Evolutionary conservation across 192 early-diverging fungal species (phyloP), one percentile per base, ranked within the genome.

Genomic region (Coemansia sp.): DNA sequence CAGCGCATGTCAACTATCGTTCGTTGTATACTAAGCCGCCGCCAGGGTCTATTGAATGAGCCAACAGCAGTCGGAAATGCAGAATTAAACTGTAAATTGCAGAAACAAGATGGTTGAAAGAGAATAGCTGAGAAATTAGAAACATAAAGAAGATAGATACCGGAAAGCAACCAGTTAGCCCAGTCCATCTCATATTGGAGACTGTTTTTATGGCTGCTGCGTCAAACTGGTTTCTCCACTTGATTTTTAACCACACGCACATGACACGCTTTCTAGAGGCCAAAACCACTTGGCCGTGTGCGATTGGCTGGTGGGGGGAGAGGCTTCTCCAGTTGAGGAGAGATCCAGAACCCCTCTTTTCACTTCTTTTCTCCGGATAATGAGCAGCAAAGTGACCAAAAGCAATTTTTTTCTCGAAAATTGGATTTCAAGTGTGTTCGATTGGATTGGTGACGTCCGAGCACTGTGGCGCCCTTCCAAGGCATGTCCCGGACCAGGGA

Each of bases 1-100:
- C 64, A 76, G 49, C 70, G 73, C 79, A 81, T 81, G 67, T 19
- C 64, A 40, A 13, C 13, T 22, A 53, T 10, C 49, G 13, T 38
- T 22, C 4, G 10, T 40, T 54, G 22, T 13, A 43, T 50, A 12
- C 6, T 66, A 32, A 22, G 20, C 44, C 45, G 32, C 32, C 32
- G 11, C 60, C 20, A 45, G 61, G 11, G 40, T 22, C 5, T 53
- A 53, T 16, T 20, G 38, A 41, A 25, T 25, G 25, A 19, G 49
- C 49, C 10, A 50, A 19, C 25, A 65, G 13, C 46, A n/a, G 44
- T 10, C n/a, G 41, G 14, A 61, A n/a, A 38, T 50, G 20, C 48
- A 53, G 61, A 68, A 53, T 68, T n/a, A 67, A 17, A 7, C 20
- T 62, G 2, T 13, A 14, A 37, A 19, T 41, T n/a, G 38, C 5